phyloP scores from a whole-genome alignment of 2,329 filamentous ascomycete genomes.

The Teratosphaeria zuluensis region DNA sequence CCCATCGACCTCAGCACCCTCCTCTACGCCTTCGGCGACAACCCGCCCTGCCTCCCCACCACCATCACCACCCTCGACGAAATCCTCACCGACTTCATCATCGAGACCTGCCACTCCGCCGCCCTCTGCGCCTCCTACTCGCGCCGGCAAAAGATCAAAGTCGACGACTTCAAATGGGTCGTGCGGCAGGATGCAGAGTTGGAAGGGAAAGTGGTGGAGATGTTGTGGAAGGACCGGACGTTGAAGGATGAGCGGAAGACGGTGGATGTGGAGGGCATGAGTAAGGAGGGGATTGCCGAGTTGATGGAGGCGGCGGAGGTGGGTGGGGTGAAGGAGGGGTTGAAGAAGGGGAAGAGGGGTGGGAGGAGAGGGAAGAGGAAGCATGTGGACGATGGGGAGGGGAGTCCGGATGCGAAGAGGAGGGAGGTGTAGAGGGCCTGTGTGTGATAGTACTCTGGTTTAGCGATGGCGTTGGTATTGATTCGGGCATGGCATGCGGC shows the following conservation, averaged over 20 bases:
- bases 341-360: conserved; percentile 11
- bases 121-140: conserved; percentile 76
- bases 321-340: conserved; percentile 27
- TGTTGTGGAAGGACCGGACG: conserved; percentile 78
- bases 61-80: conserved; percentile 86
- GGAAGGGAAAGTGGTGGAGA: conserved; percentile 79
- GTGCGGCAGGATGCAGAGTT: conserved; percentile 76
- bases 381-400: background rate
- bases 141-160: conserved; percentile 91
- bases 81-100: conserved; percentile 92
- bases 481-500: background rate
- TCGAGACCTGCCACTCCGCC: conserved; percentile 84
- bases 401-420: background rate
- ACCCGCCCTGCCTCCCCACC: conserved; percentile 61
- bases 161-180: conserved; percentile 95
- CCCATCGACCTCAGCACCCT: conserved; percentile 43
- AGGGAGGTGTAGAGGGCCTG: background rate
- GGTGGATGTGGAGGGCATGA: conserved; percentile 58
- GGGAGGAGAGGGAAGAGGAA: conserved; percentile 7
- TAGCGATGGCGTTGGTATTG: conserved; percentile 12
- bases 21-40: conserved; percentile 73
- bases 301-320: conserved; percentile 43
- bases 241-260: conserved; percentile 75
- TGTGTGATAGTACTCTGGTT: background rate
- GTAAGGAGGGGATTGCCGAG: conserved; percentile 33